Evolutionary conservation across 495 filamentous ascomycete genomes (phyloP).

Genomic region (Alectoria sarmentosa): DNA sequence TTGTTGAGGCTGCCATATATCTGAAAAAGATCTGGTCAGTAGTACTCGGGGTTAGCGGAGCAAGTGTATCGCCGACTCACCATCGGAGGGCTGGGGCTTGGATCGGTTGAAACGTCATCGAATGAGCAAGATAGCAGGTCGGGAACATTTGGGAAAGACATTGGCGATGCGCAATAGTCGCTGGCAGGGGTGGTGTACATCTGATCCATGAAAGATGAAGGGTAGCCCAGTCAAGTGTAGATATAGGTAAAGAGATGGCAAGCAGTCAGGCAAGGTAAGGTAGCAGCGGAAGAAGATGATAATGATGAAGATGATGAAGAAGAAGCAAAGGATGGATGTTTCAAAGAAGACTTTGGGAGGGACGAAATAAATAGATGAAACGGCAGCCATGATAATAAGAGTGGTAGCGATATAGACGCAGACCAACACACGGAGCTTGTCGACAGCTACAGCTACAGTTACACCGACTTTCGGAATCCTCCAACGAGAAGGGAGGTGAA

Average conservation of each 20-base stretch:
- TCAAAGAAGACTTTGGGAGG: not conserved
- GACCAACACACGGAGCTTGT: constrained; percentile 4
- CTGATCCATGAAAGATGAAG: constrained; percentile 15
- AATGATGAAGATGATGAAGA: not conserved
- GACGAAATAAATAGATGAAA: not conserved
- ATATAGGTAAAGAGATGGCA: not conserved
- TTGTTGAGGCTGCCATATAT: constrained; percentile 21
- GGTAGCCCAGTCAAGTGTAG: constrained; percentile 4
- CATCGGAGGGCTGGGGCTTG: constrained; percentile 27
- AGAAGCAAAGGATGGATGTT: not conserved
- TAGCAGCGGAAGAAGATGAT: not conserved
- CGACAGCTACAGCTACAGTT: not conserved
- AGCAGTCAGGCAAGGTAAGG: not conserved
- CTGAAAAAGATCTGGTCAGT: constrained; percentile 3
- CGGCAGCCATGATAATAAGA: constrained; percentile 4
- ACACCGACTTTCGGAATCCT: constrained; percentile 21
- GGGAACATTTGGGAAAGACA: constrained; percentile 22
- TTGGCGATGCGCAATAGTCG: constrained; percentile 22
- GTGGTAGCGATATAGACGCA: constrained; percentile 18
- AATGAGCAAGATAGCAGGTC: constrained; percentile 25
- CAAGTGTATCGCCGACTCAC: constrained; percentile 10
- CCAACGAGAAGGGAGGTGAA: constrained; percentile 3
- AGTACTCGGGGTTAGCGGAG: constrained; percentile 1
- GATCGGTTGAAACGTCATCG: constrained; percentile 24
- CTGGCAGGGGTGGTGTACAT: constrained; percentile 12